Conservation (phyloP, 179 eudicot genomes). For the Beta macrorhiza region DNA sequence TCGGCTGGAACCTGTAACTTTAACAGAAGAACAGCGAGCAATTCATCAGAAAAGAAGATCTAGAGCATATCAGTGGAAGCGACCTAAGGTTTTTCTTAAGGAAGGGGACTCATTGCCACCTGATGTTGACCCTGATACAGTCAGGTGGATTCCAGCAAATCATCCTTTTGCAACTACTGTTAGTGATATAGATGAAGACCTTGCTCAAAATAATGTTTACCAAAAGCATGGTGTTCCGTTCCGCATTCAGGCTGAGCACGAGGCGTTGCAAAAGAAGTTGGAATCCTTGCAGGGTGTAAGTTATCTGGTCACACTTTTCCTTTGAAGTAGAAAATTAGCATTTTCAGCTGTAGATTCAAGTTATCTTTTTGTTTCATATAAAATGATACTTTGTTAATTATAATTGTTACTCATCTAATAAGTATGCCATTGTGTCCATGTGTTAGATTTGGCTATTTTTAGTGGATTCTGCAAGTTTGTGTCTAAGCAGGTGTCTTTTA, state of each 20-base stretch:
- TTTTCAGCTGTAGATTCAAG: neutral
- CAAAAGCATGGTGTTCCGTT: slow-evolving; percentile 96
- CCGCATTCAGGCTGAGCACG: slow-evolving; percentile 96
- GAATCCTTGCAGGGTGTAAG: slow-evolving; percentile 90
- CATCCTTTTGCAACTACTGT: slow-evolving; percentile 97
- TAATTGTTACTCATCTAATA: neutral
- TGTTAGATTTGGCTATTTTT: neutral
- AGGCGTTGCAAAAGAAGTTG: slow-evolving; percentile 91
- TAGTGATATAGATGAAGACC: slow-evolving; percentile 85
- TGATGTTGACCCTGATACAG: slow-evolving; percentile 91
- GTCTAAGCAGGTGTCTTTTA: neutral
- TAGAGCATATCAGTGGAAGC: slow-evolving; percentile 96
- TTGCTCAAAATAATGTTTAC: slow-evolving; percentile 88
- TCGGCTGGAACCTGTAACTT: slow-evolving; percentile 79
- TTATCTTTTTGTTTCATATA: neutral
- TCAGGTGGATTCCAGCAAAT: slow-evolving; percentile 98
- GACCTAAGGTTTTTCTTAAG: slow-evolving; percentile 88
- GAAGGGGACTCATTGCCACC: slow-evolving; percentile 94
- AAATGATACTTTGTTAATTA: neutral
- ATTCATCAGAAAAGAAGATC: slow-evolving; percentile 93
- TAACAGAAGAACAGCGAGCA: slow-evolving; percentile 74
- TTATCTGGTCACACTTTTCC: slow-evolving; percentile 18
- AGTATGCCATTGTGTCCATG: neutral
- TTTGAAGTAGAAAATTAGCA: neutral
- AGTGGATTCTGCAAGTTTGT: neutral